A percentile compares a stretch with the other conserved stretches of the same genome.
phyloP scores from a whole-genome alignment of 2,329 filamentous ascomycete species.

The Bipolaris gigantea region DNA sequence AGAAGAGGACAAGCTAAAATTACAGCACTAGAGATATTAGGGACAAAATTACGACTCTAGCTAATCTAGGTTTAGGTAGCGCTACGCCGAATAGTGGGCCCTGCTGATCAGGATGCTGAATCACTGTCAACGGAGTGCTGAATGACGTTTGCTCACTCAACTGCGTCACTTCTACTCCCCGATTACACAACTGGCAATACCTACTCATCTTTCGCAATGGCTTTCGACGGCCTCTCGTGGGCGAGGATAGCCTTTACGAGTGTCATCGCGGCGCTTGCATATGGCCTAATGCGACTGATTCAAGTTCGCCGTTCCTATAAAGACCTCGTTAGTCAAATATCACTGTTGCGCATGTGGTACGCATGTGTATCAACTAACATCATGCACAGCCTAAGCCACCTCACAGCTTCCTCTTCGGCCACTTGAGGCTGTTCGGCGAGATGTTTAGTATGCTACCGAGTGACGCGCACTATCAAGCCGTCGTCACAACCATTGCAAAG shows the following conservation, averaged over 20 bases:
- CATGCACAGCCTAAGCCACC: slow-evolving; percentile 44
- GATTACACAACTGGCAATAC: neutral
- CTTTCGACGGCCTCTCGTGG: slow-evolving; percentile 16
- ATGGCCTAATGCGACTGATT: slow-evolving; percentile 23
- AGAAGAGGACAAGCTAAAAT: too few relatives aligned
- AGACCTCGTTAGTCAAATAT: slow-evolving; percentile 21
- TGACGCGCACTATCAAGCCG: slow-evolving; percentile 42
- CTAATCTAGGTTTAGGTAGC: too few relatives aligned
- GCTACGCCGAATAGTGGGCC: too few relatives aligned
- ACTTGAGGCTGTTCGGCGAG: slow-evolving; percentile 46
- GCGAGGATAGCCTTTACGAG: slow-evolving; percentile 12
- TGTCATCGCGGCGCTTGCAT: slow-evolving; percentile 18
- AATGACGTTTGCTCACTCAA: neutral
- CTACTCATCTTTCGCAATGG: slow-evolving; percentile 3
- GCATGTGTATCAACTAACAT: neutral
- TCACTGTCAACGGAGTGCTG: too few relatives aligned
- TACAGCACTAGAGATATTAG: too few relatives aligned
- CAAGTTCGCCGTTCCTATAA: slow-evolving; percentile 29
- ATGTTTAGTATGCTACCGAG: slow-evolving; percentile 38
- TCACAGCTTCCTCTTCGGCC: slow-evolving; percentile 47
- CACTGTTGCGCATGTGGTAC: neutral
- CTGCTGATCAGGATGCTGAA: too few relatives aligned
- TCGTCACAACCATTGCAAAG: slow-evolving; percentile 39
- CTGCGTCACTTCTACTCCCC: neutral
- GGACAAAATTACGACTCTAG: too few relatives aligned